Evolutionary conservation across 164 flowering plant genomes (phyloP).

Genomic region (Stephania yunnanensis): DNA sequence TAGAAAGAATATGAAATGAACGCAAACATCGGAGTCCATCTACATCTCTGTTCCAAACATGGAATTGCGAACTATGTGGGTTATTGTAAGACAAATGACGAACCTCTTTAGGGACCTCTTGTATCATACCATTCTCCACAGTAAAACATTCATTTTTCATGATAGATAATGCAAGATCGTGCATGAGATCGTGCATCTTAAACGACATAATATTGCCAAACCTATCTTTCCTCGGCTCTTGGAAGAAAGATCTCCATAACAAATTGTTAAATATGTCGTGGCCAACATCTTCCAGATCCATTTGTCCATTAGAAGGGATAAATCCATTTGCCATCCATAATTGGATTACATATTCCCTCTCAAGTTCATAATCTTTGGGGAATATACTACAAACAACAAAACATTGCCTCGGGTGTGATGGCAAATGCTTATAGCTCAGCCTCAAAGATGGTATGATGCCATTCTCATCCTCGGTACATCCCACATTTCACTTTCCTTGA

Average conservation of each 20-base stretch:
- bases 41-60: background rate
- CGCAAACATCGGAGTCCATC: background rate
- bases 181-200: constrained; percentile 8
- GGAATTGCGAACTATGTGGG: background rate
- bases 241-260: constrained; percentile 5
- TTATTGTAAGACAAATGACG: background rate
- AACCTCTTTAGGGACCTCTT: background rate
- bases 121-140: background rate
- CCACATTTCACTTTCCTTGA: constrained; percentile 15
- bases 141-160: background rate
- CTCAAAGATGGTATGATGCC: constrained; percentile 15
- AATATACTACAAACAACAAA: constrained; percentile 20
- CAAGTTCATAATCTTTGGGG: constrained; percentile 9
- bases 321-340: no score
- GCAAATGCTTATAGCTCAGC: constrained; percentile 15
- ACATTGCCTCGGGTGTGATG: constrained; percentile 13
- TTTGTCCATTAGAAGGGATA: background rate
- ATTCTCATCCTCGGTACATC: background rate
- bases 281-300: background rate
- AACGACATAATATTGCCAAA: background rate
- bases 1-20: background rate
- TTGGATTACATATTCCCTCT: background rate
- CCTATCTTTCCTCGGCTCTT: background rate
- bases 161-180: background rate
- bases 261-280: background rate